These are phyloP conservation scores for Penicillium oxalicum DNA, from an alignment of 2,329 filamentous ascomycete species.

Conservation along the genomic window DNA sequence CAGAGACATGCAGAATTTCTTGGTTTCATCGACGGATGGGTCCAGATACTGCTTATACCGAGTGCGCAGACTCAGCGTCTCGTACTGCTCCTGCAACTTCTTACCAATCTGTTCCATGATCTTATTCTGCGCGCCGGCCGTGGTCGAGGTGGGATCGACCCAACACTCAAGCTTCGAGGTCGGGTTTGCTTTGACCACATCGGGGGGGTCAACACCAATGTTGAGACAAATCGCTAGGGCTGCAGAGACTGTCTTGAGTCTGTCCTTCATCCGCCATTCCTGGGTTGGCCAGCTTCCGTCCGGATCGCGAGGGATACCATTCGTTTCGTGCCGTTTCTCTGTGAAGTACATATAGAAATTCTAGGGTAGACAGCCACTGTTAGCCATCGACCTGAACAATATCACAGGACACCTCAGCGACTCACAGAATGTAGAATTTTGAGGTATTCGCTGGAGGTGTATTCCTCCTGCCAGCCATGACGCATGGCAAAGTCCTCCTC, in stretches of 20 bases:
- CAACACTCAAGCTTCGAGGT: slow-evolving; percentile 93
- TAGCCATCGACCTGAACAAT: slow-evolving; percentile 3
- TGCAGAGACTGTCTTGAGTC: slow-evolving; percentile 92
- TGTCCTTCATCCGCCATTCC: slow-evolving; percentile 96
- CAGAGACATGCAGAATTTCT: slow-evolving; percentile 88
- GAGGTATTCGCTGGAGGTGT: slow-evolving; percentile 84
- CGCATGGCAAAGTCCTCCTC: slow-evolving; percentile 57
- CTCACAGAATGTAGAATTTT: slow-evolving; percentile 71
- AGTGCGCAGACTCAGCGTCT: slow-evolving; percentile 89
- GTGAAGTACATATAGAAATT: slow-evolving; percentile 99
- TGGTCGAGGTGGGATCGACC: slow-evolving; percentile 81
- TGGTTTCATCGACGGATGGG: slow-evolving; percentile 93
- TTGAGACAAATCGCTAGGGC: slow-evolving; percentile 92
- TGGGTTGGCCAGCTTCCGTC: slow-evolving; percentile 57
- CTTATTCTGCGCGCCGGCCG: slow-evolving; percentile 67
- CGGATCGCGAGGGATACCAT: slow-evolving; percentile 69
- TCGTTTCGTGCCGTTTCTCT: slow-evolving; percentile 94
- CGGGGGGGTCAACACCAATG: slow-evolving; percentile 93
- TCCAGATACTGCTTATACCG: slow-evolving; percentile 96
- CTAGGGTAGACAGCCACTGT: slow-evolving; percentile 42
- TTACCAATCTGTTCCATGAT: slow-evolving; percentile 93
- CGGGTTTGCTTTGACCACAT: slow-evolving; percentile 91
- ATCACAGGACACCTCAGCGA: background rate
- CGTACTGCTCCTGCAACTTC: slow-evolving; percentile 91
- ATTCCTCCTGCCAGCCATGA: slow-evolving; percentile 89